Conservation (phyloP, 148 eudicot genomes). For the Vaccinium darrowii region DNA sequence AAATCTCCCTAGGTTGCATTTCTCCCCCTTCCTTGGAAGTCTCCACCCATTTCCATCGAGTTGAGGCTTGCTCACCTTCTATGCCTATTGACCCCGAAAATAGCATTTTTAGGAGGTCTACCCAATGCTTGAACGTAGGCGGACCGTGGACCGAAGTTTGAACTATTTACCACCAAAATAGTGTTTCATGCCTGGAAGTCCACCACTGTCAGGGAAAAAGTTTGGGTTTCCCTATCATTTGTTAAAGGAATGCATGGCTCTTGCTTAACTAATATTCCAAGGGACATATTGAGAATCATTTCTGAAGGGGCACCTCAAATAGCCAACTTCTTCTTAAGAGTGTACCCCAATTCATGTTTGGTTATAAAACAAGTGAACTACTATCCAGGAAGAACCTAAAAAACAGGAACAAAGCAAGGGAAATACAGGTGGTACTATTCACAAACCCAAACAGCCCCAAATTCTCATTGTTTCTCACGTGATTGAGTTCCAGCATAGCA, state of each 20-base stretch:
- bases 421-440: not conserved
- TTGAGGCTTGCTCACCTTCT: not conserved
- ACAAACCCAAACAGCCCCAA: not conserved
- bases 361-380: not conserved
- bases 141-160: not conserved
- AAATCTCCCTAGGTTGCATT: not conserved
- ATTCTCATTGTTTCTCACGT: not conserved
- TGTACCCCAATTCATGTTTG: not conserved
- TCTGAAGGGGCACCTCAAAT: not conserved
- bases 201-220: not conserved
- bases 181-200: not conserved
- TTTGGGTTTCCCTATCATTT: not conserved
- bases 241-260: not conserved
- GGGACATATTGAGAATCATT: not conserved
- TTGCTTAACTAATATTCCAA: not conserved
- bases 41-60: not conserved
- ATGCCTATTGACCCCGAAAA: not conserved
- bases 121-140: not conserved
- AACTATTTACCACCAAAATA: not conserved
- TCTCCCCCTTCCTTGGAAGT: not conserved
- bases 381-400: not conserved
- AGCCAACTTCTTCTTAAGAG: slow-evolving; percentile 2
- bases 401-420: not conserved
- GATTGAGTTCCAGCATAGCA: not conserved
- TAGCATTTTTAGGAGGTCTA: not conserved